A percentile compares a stretch with the other conserved stretches of the same genome.
phyloP scores from a whole-genome alignment of 2,329 filamentous ascomycete species.

The Aureobasidium sp. region DNA sequence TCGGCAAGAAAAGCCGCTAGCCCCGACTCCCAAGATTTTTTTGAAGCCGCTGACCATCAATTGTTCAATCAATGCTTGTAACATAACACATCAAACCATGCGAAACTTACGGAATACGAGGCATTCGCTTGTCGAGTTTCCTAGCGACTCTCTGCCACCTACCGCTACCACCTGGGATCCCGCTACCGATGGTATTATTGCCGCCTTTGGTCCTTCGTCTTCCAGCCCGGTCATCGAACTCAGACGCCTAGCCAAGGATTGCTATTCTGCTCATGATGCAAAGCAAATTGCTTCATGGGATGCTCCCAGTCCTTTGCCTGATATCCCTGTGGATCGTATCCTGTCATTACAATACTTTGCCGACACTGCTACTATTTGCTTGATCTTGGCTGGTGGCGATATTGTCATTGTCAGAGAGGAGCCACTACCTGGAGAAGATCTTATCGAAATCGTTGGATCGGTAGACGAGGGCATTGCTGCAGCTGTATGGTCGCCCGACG shows the following conservation, averaged over 20 bases:
- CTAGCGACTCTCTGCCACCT: conserved; percentile 48
- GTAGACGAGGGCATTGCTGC: conserved; percentile 87
- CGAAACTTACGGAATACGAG: conserved; percentile 77
- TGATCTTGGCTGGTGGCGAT: conserved; percentile 84
- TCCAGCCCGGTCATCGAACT: conserved; percentile 66
- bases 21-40: conserved; percentile 12
- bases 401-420: conserved; percentile 77
- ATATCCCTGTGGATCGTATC: conserved; percentile 60
- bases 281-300: conserved; percentile 74
- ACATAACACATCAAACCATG: conserved; percentile 46
- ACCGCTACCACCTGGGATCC: conserved; percentile 82
- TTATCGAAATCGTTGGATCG: conserved; percentile 91
- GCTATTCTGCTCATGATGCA: conserved; percentile 32
- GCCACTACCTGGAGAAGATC: conserved; percentile 55
- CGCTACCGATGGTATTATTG: conserved; percentile 66
- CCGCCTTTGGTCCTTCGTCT: conserved; percentile 71
- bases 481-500: conserved; percentile 89
- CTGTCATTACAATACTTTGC: conserved; percentile 77
- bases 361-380: conserved; percentile 66
- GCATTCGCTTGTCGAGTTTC: conserved; percentile 56
- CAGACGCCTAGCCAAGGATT: conserved; percentile 40
- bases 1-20: conserved; percentile 12
- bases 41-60: conserved; percentile 15
- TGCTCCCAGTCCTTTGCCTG: conserved; percentile 68
- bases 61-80: conserved; percentile 14